A percentile compares a stretch with the other conserved stretches of the same genome.
Evolutionary conservation across 768 basidiomycete species (phyloP).

Genomic region (Cubamyces sp.): DNA sequence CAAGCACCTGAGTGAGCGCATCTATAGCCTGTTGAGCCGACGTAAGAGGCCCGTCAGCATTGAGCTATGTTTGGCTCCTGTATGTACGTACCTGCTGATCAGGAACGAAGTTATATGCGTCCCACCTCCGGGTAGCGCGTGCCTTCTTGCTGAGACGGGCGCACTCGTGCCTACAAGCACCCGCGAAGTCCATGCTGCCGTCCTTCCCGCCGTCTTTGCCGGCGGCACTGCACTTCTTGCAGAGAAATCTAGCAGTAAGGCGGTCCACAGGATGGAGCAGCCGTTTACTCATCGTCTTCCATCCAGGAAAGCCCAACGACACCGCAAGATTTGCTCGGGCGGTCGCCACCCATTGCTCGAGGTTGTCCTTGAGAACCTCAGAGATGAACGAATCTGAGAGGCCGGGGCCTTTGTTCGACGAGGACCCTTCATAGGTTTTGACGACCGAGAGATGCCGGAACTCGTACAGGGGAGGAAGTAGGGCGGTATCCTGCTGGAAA

Average conservation of each 20-base stretch:
- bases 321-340: constrained; percentile 49
- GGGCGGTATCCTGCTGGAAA: constrained; percentile 39
- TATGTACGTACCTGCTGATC: constrained; percentile 55
- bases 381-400: constrained; percentile 40
- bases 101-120: constrained; percentile 53
- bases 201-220: constrained; percentile 40
- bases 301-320: constrained; percentile 53
- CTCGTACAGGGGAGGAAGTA: constrained; percentile 49
- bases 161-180: constrained; percentile 65
- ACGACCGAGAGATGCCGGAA: constrained; percentile 57
- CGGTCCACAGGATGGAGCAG: constrained; percentile 60
- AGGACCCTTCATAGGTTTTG: constrained; percentile 36
- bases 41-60: neutral
- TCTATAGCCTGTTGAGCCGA: constrained; percentile 48
- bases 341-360: constrained; percentile 51
- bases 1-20: constrained; percentile 44
- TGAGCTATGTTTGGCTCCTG: neutral
- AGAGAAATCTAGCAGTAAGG: constrained; percentile 61
- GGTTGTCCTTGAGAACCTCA: constrained; percentile 46
- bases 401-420: constrained; percentile 4
- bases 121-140: constrained; percentile 45
- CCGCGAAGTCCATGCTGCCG: constrained; percentile 57
- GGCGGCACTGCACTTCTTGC: constrained; percentile 51
- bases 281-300: constrained; percentile 52
- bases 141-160: constrained; percentile 33